These are phyloP conservation scores for Mallotus nudiflorus DNA, from an alignment of 345 rosid genomes.

Conservation along the genomic window DNA sequence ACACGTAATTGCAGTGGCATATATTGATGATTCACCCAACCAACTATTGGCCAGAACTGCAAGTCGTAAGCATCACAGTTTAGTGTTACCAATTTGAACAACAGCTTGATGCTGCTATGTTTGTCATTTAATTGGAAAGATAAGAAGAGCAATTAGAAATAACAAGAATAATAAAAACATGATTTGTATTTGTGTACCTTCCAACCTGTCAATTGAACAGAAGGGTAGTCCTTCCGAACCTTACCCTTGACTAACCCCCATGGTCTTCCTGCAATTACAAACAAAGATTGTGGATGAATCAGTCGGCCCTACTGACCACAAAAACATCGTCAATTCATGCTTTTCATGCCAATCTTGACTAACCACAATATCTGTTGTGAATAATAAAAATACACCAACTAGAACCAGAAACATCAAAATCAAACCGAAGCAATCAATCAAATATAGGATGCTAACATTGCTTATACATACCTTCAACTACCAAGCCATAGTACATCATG, in stretches of 20 bases:
- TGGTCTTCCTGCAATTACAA: slow-evolving; percentile 60
- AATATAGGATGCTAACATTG: background rate
- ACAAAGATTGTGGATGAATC: background rate
- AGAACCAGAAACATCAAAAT: background rate
- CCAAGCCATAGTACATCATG: slow-evolving; percentile 86
- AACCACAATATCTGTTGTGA: background rate
- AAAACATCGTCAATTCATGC: background rate
- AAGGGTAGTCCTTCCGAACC: slow-evolving; percentile 62
- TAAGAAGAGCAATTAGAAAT: background rate
- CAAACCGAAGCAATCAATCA: background rate
- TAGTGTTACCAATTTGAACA: background rate
- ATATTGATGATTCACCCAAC: slow-evolving; percentile 83
- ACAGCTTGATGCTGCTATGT: background rate
- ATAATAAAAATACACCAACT: background rate
- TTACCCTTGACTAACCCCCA: slow-evolving; percentile 68
- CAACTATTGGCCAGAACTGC: slow-evolving; percentile 92
- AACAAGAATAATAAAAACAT: background rate
- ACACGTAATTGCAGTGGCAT: slow-evolving; percentile 84
- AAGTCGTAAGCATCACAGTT: slow-evolving; percentile 15
- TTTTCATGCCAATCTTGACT: background rate
- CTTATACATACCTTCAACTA: slow-evolving; percentile 67
- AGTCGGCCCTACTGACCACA: background rate
- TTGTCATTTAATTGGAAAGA: background rate
- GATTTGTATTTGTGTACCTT: slow-evolving; percentile 44
- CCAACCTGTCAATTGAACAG: slow-evolving; percentile 84